These are phyloP conservation scores for Tetrapisispora pingtungensis DNA, from an alignment of 805 yeast species.

Conservation along the genomic window DNA sequence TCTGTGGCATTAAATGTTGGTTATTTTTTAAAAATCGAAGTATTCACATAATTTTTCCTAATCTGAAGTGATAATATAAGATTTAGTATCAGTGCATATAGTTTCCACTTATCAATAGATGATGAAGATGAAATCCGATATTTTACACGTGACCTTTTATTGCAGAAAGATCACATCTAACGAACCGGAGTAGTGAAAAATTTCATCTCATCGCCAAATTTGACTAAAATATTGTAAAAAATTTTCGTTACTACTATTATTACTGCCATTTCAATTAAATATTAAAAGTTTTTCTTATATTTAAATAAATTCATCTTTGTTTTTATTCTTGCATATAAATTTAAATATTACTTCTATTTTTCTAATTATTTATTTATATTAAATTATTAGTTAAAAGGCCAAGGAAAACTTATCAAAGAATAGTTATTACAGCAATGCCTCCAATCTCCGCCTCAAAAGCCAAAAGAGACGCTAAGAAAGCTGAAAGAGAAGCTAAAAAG, in stretches of 20 bases:
- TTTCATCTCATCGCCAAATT: slow-evolving; percentile 2
- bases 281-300: too few relatives aligned
- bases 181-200: not conserved
- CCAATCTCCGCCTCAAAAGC: slow-evolving; percentile 87
- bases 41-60: too few relatives aligned
- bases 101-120: too few relatives aligned
- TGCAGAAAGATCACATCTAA: not conserved
- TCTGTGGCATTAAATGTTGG: too few relatives aligned
- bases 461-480: slow-evolving; percentile 91
- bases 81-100: too few relatives aligned
- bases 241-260: not conserved
- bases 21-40: too few relatives aligned
- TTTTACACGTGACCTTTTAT: not conserved
- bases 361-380: too few relatives aligned
- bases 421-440: slow-evolving; percentile 20
- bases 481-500: slow-evolving; percentile 96
- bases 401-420: not conserved
- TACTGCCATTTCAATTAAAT: not conserved
- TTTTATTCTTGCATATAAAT: not conserved
- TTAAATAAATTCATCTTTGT: too few relatives aligned
- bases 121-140: too few relatives aligned
- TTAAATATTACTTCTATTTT: too few relatives aligned
- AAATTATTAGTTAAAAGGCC: not conserved
- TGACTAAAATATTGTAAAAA: not conserved
- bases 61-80: too few relatives aligned